Evolutionary conservation across 75 land plant species (phyloP), one percentile per base, ranked within the genome.

Genomic region (Chamaecyparis obtusa): DNA sequence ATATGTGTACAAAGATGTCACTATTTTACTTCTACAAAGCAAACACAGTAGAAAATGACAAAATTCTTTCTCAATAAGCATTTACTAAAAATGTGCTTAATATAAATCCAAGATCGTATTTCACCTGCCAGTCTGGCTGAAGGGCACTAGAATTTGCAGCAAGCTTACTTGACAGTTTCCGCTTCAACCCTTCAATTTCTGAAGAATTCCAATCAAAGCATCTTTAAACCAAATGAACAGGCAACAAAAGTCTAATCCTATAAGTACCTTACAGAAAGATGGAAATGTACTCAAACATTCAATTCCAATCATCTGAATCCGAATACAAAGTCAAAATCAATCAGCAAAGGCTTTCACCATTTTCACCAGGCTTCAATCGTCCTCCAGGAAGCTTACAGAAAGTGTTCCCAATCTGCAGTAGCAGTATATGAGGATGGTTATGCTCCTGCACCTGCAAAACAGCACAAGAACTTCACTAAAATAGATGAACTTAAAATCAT

Each of bases 321-420:
- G 2, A 51, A 84, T 46, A 35, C 85, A 84, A 19, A 74, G 32
- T n/a, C 48, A 44, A 54, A 84, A 32, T 54, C 5, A 5, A 51
- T 35, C 16, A 84, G 57, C 64, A 49, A 84, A 55, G 51, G 0
- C 51, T 55, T 86, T 85, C 76, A 98, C 99, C 99, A 91, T 98
- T 97, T 89, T 98, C 99, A 54, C 99, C 99, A 74, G 98, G 97
- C 94, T 98, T 98, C 72, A 98, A 86, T 3, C 99, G 95, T 84
- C 99, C 99, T 83, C 99, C 99, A 85, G 99, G 99, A 81, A 98
- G 94, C 88, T 98, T 98, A 83, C 99, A 98, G 86, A 98, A 98
- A 14, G 99, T 96, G 87, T 98, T 98, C 46, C 99, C 99, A 83
- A 98, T 98, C 90, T 98, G 99, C 48, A 98, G 91, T 56, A 98